Percentiles rank a stretch among this genome's conserved stretches.
Conservation (phyloP, 2,329 filamentous ascomycete species). For the Pseudodiploospora longispora region DNA sequence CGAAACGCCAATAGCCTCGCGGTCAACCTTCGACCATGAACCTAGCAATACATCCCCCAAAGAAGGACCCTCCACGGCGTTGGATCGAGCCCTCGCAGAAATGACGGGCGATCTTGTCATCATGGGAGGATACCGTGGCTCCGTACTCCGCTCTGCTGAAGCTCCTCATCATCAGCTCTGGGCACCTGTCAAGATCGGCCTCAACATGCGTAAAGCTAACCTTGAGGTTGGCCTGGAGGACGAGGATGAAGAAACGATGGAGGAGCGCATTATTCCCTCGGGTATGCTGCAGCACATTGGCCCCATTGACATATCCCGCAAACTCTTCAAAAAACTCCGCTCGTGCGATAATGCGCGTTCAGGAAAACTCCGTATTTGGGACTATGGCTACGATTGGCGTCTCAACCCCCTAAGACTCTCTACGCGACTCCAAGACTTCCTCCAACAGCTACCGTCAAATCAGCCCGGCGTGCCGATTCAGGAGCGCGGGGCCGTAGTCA, state of each 20-base stretch:
- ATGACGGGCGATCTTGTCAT: conserved; percentile 81
- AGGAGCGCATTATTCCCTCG: conserved; percentile 72
- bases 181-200: conserved; percentile 87
- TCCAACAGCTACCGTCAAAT: conserved; percentile 71
- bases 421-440: conserved; percentile 60
- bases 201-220: conserved; percentile 87
- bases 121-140: conserved; percentile 84
- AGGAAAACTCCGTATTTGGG: conserved; percentile 70
- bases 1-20: conserved; percentile 15
- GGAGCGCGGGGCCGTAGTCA: conserved; percentile 64
- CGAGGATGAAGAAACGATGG: conserved; percentile 77
- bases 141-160: conserved; percentile 76
- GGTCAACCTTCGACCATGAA: conserved; percentile 16
- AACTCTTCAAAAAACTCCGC: conserved; percentile 69
- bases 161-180: conserved; percentile 80
- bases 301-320: conserved; percentile 79
- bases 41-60: conserved; percentile 10
- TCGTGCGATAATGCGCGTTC: conserved; percentile 64
- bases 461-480: conserved; percentile 41
- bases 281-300: conserved; percentile 91
- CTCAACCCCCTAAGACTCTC: conserved; percentile 73
- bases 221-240: conserved; percentile 75
- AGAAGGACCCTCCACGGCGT: conserved; percentile 18
- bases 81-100: conserved; percentile 53
- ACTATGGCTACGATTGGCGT: conserved; percentile 94